Evolutionary conservation across 768 basidiomycete species (phyloP).

Genomic region (Phylloporus arenicola): DNA sequence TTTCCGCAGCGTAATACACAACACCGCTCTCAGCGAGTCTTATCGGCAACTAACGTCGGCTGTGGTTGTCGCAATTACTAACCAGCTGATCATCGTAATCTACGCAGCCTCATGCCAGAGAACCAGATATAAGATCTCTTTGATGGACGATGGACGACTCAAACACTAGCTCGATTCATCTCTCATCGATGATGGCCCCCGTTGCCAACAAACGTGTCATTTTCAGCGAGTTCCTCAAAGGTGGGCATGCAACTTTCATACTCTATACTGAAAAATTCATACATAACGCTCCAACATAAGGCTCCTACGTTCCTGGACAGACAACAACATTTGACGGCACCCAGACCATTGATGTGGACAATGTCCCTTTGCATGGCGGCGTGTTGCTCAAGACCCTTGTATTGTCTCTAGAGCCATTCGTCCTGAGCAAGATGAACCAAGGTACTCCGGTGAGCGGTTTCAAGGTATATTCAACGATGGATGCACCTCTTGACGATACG

Average conservation of each 20-base stretch:
- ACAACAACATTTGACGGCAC: constrained; percentile 42
- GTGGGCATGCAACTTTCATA: not conserved
- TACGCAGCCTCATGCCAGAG: not conserved
- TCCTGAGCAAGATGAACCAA: constrained; percentile 36
- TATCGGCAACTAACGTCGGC: no score
- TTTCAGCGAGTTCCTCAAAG: not conserved
- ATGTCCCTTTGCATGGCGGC: constrained; percentile 39
- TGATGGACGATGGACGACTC: not conserved
- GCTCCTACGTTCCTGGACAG: constrained; percentile 30
- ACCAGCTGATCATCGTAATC: no score
- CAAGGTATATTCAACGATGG: not conserved
- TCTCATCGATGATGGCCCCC: not conserved
- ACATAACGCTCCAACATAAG: not conserved
- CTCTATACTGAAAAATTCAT: not conserved
- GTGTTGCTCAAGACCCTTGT: constrained; percentile 47
- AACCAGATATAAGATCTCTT: not conserved
- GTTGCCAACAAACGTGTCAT: constrained; percentile 1
- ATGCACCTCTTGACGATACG: not conserved
- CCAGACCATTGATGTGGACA: constrained; percentile 46
- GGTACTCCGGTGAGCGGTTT: not conserved
- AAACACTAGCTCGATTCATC: not conserved
- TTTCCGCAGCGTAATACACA: no score
- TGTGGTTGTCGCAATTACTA: no score
- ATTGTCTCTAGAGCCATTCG: constrained; percentile 43
- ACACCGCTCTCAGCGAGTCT: no score